phyloP scores from a whole-genome alignment of 768 basidiomycete species.

The Amanita jacksonii region DNA sequence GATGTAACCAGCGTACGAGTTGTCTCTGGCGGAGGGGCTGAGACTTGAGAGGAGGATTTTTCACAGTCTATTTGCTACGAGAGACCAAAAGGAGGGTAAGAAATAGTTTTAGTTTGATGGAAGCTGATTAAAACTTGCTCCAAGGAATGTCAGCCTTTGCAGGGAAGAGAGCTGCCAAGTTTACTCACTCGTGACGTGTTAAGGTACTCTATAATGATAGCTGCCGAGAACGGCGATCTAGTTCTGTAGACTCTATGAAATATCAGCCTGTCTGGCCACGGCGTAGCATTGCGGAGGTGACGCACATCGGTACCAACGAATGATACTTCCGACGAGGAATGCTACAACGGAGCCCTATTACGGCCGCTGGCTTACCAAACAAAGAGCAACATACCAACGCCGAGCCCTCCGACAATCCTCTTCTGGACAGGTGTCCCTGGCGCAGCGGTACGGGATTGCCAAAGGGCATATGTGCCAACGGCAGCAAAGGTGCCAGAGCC shows the following conservation, averaged over 20 bases:
- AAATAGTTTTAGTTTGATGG: slow-evolving; percentile 6
- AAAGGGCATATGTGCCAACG: slow-evolving; percentile 59
- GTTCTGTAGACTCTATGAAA: too few species aligned
- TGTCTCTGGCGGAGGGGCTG: slow-evolving; percentile 74
- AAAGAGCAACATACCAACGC: slow-evolving; percentile 37
- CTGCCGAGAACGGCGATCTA: too few species aligned
- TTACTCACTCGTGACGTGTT: slow-evolving; percentile 44
- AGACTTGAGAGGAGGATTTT: slow-evolving; percentile 84
- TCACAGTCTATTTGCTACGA: slow-evolving; percentile 86
- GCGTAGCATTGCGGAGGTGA: too few species aligned
- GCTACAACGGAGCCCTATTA: slow-evolving; percentile 14
- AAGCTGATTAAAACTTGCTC: too few species aligned
- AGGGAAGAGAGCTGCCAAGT: slow-evolving; percentile 85
- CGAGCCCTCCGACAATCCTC: slow-evolving; percentile 49
- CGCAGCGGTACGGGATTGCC: slow-evolving; percentile 50
- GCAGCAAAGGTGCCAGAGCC: slow-evolving; percentile 55
- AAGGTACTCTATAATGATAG: slow-evolving; percentile 9
- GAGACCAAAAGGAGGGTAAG: slow-evolving; percentile 92
- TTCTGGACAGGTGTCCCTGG: slow-evolving; percentile 56
- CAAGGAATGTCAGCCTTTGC: slow-evolving; percentile 91
- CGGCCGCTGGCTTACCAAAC: neutral
- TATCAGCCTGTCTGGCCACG: too few species aligned
- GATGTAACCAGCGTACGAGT: slow-evolving; percentile 59
- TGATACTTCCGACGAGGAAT: slow-evolving; percentile 27
- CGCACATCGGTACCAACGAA: slow-evolving; percentile 28